Conservation (phyloP, 768 basidiomycete species). For the Phaffia tasmanica region DNA sequence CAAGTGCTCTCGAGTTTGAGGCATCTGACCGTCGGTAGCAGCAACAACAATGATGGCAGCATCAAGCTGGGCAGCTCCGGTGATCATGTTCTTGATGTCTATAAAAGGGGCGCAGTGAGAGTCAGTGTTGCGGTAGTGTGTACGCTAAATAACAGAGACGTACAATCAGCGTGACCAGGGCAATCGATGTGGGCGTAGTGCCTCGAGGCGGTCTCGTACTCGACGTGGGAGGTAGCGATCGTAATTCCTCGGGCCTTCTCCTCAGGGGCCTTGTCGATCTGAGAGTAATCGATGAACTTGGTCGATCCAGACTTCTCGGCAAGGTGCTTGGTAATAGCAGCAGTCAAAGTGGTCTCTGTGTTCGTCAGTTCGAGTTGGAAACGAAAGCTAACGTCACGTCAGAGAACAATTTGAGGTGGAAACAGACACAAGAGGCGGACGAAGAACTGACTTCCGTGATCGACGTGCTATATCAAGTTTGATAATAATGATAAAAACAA, state of each 20-base stretch:
- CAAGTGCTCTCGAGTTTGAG: constrained; percentile 95
- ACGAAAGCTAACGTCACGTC: no score
- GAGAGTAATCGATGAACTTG: constrained; percentile 84
- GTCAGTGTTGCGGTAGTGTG: background rate
- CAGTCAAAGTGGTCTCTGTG: constrained; percentile 37
- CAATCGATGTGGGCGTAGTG: constrained; percentile 97
- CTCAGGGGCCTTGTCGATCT: constrained; percentile 99
- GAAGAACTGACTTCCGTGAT: constrained; percentile 34
- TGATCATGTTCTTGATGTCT: constrained; percentile 99
- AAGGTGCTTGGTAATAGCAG: constrained; percentile 67
- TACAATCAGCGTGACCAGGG: constrained; percentile 75
- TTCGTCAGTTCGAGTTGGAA: no score
- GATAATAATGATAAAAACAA: background rate
- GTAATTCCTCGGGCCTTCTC: constrained; percentile 99
- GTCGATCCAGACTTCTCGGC: constrained; percentile 47
- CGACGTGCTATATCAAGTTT: constrained; percentile 35
- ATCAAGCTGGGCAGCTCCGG: constrained; percentile 96
- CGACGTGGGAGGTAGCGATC: constrained; percentile 96
- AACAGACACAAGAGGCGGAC: no score
- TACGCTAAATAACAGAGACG: constrained; percentile 34
- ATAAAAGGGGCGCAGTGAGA: background rate
- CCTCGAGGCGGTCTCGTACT: constrained; percentile 80
- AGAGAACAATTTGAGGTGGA: no score
- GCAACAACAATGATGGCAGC: constrained; percentile 60
- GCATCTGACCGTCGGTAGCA: constrained; percentile 99